Evolutionary conservation across 495 filamentous ascomycete species (phyloP).

Genomic region (Penicillium psychrofluorescens): DNA sequence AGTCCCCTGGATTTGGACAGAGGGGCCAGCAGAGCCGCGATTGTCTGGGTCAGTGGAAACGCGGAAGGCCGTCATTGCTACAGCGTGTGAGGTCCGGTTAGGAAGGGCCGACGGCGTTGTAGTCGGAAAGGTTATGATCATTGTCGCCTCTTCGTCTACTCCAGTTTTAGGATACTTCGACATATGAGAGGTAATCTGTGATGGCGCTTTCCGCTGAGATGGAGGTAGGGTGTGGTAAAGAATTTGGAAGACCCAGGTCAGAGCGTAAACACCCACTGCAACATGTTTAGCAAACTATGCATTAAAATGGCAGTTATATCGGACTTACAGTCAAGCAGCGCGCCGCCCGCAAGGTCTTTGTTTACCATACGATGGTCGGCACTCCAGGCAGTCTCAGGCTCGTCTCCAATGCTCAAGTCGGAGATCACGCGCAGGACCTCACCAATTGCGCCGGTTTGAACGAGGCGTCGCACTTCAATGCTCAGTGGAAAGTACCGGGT

Average conservation of each 20-base stretch:
- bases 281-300: not conserved
- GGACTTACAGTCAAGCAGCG: slow-evolving; percentile 57
- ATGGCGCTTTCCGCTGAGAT: slow-evolving; percentile 2
- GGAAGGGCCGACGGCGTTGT: no score
- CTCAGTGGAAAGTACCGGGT: slow-evolving; percentile 78
- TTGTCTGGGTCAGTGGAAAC: slow-evolving; percentile 56
- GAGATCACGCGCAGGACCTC: slow-evolving; percentile 60
- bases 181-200: slow-evolving; percentile 45
- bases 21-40: slow-evolving; percentile 34
- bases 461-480: slow-evolving; percentile 60
- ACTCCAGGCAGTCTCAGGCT: slow-evolving; percentile 41
- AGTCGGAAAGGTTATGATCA: slow-evolving; percentile 63
- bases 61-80: slow-evolving; percentile 64
- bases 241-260: slow-evolving; percentile 86
- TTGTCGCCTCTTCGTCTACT: slow-evolving; percentile 68
- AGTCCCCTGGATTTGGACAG: slow-evolving; percentile 71
- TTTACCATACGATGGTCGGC: slow-evolving; percentile 70
- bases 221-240: slow-evolving; percentile 66
- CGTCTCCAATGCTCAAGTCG: slow-evolving; percentile 10
- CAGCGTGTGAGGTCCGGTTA: slow-evolving; percentile 13
- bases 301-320: not conserved
- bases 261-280: slow-evolving; percentile 67
- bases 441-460: slow-evolving; percentile 59
- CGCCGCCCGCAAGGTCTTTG: slow-evolving; percentile 72
- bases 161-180: slow-evolving; percentile 66